Conservation (phyloP, 371 early-diverging fungal species). For the Actinomucor elegans region DNA sequence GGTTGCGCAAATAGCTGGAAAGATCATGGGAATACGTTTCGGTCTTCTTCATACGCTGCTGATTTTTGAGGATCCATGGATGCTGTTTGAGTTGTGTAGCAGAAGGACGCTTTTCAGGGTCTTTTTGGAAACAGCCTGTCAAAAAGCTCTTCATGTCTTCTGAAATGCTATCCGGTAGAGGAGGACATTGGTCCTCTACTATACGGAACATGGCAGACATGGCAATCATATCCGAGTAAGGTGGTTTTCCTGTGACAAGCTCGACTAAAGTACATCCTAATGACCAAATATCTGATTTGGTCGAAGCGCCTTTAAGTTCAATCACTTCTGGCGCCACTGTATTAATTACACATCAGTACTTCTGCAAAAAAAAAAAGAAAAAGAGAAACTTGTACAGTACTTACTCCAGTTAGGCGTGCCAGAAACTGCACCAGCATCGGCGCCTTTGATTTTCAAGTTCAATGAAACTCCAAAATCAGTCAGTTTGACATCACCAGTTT, state of each 20-base stretch:
- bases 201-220: slow-evolving; percentile 90
- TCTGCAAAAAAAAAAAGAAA: slow-evolving; percentile 24
- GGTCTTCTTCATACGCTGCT: slow-evolving; percentile 56
- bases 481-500: slow-evolving; percentile 91
- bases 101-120: slow-evolving; percentile 68
- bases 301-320: slow-evolving; percentile 76
- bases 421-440: slow-evolving; percentile 65
- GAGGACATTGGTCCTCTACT: slow-evolving; percentile 84
- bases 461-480: slow-evolving; percentile 94
- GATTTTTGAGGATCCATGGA: slow-evolving; percentile 66
- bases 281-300: slow-evolving; percentile 86
- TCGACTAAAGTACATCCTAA: slow-evolving; percentile 90
- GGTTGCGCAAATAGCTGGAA: slow-evolving; percentile 10
- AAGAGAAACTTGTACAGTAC: slow-evolving; percentile 12
- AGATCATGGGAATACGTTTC: slow-evolving; percentile 15
- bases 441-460: slow-evolving; percentile 66
- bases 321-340: slow-evolving; percentile 97
- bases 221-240: slow-evolving; percentile 76
- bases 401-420: slow-evolving; percentile 93
- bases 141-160: slow-evolving; percentile 76
- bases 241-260: slow-evolving; percentile 84
- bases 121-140: slow-evolving; percentile 78
- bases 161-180: slow-evolving; percentile 78
- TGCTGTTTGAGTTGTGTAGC: slow-evolving; percentile 72
- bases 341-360: too few species aligned